Evolutionary conservation across 1,284 basidiomycete species (phyloP).

Genomic region (Tilletia indica): DNA sequence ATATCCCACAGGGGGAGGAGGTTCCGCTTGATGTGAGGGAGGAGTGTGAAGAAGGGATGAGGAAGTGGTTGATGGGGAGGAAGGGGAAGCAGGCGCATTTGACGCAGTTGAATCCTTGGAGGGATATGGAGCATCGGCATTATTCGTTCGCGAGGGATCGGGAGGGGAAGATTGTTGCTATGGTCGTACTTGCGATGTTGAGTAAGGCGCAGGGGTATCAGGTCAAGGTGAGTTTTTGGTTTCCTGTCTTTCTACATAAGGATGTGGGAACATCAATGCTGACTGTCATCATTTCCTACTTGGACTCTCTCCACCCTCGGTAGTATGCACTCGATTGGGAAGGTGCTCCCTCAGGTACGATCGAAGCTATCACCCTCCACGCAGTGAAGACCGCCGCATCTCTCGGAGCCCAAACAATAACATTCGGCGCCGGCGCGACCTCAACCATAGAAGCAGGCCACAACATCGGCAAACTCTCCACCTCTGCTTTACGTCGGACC

Average conservation of each 20-base stretch:
- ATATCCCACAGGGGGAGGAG: slow-evolving; percentile 31
- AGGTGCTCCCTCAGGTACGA: slow-evolving; percentile 61
- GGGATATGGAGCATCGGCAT: slow-evolving; percentile 62
- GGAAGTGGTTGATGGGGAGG: slow-evolving; percentile 60
- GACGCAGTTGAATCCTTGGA: slow-evolving; percentile 63
- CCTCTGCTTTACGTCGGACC: background rate
- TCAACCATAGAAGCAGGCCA: slow-evolving; percentile 38
- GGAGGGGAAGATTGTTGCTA: slow-evolving; percentile 58
- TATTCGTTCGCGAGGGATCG: slow-evolving; percentile 63
- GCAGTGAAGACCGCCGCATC: slow-evolving; percentile 61
- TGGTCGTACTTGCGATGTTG: slow-evolving; percentile 64
- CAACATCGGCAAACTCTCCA: slow-evolving; percentile 40
- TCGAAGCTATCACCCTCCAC: slow-evolving; percentile 60
- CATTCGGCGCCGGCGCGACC: slow-evolving; percentile 55
- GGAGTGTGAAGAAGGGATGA: slow-evolving; percentile 59
- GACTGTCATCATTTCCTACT: background rate
- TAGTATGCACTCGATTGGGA: slow-evolving; percentile 64
- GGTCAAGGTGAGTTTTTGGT: slow-evolving; percentile 58
- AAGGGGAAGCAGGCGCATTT: slow-evolving; percentile 65
- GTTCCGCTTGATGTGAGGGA: slow-evolving; percentile 58
- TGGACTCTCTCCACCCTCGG: background rate
- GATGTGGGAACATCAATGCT: background rate
- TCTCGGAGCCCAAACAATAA: slow-evolving; percentile 56
- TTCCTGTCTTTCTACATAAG: background rate
- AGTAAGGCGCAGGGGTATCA: slow-evolving; percentile 62